Conservation (phyloP, 441 rosid species). For the Euphorbia neoarborescens region DNA sequence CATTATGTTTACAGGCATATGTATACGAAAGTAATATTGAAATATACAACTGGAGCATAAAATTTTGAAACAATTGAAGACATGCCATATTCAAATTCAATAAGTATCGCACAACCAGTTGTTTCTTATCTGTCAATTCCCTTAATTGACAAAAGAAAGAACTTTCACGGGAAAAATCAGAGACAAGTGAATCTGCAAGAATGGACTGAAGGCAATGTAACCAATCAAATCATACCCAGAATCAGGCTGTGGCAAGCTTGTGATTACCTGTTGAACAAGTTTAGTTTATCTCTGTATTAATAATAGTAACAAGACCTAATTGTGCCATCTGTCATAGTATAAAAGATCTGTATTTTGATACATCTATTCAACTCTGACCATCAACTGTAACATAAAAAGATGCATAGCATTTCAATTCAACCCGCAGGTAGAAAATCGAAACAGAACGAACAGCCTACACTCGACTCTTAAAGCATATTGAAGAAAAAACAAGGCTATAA, state of each 20-base stretch:
- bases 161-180: no score
- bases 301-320: not conserved
- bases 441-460: not conserved
- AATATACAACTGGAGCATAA: not conserved
- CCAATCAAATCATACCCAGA: constrained; percentile 69
- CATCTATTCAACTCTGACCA: not conserved
- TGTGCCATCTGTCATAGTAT: not conserved
- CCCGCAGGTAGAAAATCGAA: not conserved
- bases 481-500: no score
- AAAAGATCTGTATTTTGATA: not conserved
- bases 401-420: not conserved
- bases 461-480: not conserved
- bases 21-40: not conserved
- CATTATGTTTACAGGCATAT: constrained; percentile 1
- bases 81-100: constrained; percentile 3
- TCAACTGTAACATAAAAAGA: not conserved
- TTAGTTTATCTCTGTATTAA: not conserved
- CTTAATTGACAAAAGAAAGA: no score
- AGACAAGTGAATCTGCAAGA: no score
- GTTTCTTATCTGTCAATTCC: no score
- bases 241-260: constrained; percentile 80
- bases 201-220: no score
- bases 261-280: constrained; percentile 52
- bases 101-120: no score
- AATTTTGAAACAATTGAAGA: not conserved